Evolutionary conservation across 495 filamentous ascomycete species (phyloP), one percentile per base, ranked within the genome.

Genomic region (Paragyromitra xinjiangensis): DNA sequence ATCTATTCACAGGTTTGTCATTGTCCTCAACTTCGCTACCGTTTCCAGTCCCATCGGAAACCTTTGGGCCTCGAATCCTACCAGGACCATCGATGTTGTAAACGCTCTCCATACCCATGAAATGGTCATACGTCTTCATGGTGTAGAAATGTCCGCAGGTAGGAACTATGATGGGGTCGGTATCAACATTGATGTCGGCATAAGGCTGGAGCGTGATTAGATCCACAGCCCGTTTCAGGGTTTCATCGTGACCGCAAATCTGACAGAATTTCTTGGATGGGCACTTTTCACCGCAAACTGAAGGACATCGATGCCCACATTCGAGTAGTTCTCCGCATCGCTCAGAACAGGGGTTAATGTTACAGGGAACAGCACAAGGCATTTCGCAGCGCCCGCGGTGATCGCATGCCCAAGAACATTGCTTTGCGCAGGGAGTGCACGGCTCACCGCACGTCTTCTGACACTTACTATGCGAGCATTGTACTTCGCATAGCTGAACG

Each of bases 301-400:
- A 89, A 1, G 92, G 92, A 78, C 89, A 91, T 83, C 85, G 88
- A 78, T 93, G 91, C 0, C 91, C 91, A 78, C 93, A 96, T 0
- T 22, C 26, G 0, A 95, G 83, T 0, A 63, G 26, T 44, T 86
- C 83, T 1, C 84, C 80, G 69, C 93, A 95, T 3, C 93, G 86
- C 56, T 85, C 75, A 0, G 88, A 89, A 75, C 93, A 97, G 24
- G 90, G 91, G 0, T 93, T 83, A 59, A 86, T 86, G 66, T 92
- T 87, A 75, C 88, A 88, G 0, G 89, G 88, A 12, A 89, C 92
- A 0, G 85, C 85, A 71, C 87, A 91, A 40, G 91, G 91, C 87
- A 93, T 87, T n/a, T 85, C 83, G 70, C 90, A 91, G 48, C 79
- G 69, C 24, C 48, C 64, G 14, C 83, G 82, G 81, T 92, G 90